Conservation (phyloP, 805 yeast genomes). For the Candida sphagnicola region DNA sequence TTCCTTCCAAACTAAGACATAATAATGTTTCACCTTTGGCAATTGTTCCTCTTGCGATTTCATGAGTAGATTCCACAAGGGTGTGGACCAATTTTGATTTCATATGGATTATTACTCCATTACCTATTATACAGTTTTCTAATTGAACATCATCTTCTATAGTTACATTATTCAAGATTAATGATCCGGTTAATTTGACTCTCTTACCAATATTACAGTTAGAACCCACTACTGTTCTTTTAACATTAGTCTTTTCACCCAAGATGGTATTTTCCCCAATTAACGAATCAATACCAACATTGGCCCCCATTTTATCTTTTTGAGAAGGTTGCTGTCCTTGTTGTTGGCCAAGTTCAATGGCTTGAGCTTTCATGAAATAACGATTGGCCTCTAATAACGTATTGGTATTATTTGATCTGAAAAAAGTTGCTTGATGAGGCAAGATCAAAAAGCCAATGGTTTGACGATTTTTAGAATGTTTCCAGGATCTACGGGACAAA, state of each 20-base stretch:
- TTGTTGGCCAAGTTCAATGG: slow-evolving; percentile 30
- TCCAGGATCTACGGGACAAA: slow-evolving; percentile 90
- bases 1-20: slow-evolving; percentile 39
- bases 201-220: slow-evolving; percentile 77
- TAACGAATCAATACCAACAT: slow-evolving; percentile 82
- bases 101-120: slow-evolving; percentile 54
- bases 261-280: slow-evolving; percentile 66
- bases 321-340: slow-evolving; percentile 24
- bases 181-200: slow-evolving; percentile 85
- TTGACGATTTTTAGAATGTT: slow-evolving; percentile 55
- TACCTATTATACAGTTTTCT: slow-evolving; percentile 88
- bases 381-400: slow-evolving; percentile 91
- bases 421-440: slow-evolving; percentile 66
- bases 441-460: slow-evolving; percentile 66
- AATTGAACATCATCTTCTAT: slow-evolving; percentile 75
- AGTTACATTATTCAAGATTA: slow-evolving; percentile 64
- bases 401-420: slow-evolving; percentile 73
- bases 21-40: slow-evolving; percentile 58
- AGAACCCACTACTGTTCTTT: slow-evolving; percentile 76
- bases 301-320: slow-evolving; percentile 58
- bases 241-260: slow-evolving; percentile 83
- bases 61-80: slow-evolving; percentile 77
- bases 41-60: slow-evolving; percentile 53
- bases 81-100: slow-evolving; percentile 73
- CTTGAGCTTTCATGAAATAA: slow-evolving; percentile 62